Base-by-base conservation (phyloP, 2,329 filamentous ascomycete genomes). In the Scedosporium minutisporum region DNA sequence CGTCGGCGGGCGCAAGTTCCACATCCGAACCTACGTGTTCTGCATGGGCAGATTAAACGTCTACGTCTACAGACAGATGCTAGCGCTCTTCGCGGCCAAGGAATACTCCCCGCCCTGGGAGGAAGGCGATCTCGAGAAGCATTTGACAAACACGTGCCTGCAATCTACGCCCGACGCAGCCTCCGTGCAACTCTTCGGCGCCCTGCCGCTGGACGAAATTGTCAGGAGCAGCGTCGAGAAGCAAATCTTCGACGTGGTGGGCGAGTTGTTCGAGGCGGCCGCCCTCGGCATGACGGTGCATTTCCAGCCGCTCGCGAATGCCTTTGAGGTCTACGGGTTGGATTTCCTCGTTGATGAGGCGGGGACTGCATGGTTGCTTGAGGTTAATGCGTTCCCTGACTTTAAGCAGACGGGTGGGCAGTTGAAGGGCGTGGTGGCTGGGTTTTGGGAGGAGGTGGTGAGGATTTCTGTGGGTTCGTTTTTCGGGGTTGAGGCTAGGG, bases 331-430 rank as follows among this genome's bases (percentile, higher is more conserved):
- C 6, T 99, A 90, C 72, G 95, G 95, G 0, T 74, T 97, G 51
- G 95, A 99, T 72, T 99, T 95, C 71, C 74, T 99, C 69, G 87
- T 97, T 9, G 90, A 92, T 69, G 80, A 72, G 0, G 69, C 72
- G 7, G 87, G 85, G 0, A 80, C 70, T 3, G 83, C 86, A 3
- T 97, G 87, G 86, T 73, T 99, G 69, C 77, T 99, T 63, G 95
- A 99, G 77, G 84, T 96, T 38, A 99, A 99, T 77, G 91, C 93
- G 0, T 99, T 96, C 75, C 95, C 95, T 9, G 95, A 99, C 76
- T 97, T 97, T 71, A 87, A 84, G 70, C 93, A 97, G 83, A 96
- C 92, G 16, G 95, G 95, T 7, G 92, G 91, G 0, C 87, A 89
- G 63, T 75, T 96, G 66, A 85, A 82, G 71, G 83, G 77, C 0